phyloP scores from a whole-genome alignment of 257 asterid species.

The Nicotiana sylvestris region DNA sequence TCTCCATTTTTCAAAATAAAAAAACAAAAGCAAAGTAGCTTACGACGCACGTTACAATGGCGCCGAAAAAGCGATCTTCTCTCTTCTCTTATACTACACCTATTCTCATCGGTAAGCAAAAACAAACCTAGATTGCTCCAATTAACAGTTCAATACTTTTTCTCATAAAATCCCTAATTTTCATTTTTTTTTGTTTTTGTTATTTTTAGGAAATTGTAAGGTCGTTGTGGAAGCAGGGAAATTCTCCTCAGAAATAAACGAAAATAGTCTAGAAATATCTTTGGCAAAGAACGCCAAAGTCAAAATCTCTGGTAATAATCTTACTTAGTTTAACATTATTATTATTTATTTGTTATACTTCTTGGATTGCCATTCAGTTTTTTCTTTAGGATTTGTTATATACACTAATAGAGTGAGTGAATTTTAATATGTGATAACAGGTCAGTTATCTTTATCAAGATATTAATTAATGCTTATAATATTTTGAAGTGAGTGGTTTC shows the following conservation, averaged over 20 bases:
- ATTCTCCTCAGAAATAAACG: background rate
- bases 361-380: too few species aligned
- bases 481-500: background rate
- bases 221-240: constrained; percentile 9
- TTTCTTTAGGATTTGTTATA: too few species aligned
- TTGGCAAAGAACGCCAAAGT: background rate
- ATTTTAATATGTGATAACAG: too few species aligned
- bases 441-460: too few species aligned
- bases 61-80: background rate
- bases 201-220: background rate
- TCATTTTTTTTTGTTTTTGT: background rate
- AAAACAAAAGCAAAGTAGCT: too few species aligned
- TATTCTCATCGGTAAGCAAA: background rate
- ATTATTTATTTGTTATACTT: too few species aligned
- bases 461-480: too few species aligned
- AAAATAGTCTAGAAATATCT: background rate
- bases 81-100: background rate
- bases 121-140: too few species aligned
- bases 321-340: too few species aligned
- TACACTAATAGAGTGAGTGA: too few species aligned
- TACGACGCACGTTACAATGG: background rate
- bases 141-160: background rate
- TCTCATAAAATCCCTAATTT: background rate
- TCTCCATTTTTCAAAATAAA: background rate
- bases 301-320: background rate